These are phyloP conservation scores for Hydrangea macrophylla DNA, from an alignment of 148 eudicot genomes.

Conservation along the genomic window DNA sequence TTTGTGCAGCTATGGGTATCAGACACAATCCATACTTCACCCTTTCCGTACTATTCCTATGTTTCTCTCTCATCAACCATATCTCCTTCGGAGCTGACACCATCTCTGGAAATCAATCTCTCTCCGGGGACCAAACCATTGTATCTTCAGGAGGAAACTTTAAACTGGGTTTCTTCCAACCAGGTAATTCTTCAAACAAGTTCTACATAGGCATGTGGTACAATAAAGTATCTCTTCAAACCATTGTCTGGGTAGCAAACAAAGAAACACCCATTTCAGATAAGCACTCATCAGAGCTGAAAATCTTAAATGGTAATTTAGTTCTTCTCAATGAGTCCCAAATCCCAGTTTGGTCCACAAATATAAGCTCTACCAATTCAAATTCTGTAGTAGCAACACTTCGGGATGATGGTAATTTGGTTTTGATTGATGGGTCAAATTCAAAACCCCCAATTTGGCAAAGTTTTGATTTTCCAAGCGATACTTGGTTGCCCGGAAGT, in stretches of 20 bases:
- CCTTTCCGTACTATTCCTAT: slow-evolving; percentile 6
- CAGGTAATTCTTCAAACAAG: slow-evolving; percentile 45
- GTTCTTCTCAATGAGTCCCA: slow-evolving; percentile 35
- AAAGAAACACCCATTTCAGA: slow-evolving; percentile 39
- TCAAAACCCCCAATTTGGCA: slow-evolving; percentile 35
- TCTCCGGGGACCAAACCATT: slow-evolving; percentile 44
- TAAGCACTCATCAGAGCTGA: slow-evolving; percentile 29
- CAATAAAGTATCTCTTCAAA: slow-evolving; percentile 23
- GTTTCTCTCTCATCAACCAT: slow-evolving; percentile 7
- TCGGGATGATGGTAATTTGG: slow-evolving; percentile 44
- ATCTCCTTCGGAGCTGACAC: slow-evolving; percentile 31
- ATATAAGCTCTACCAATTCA: slow-evolving; percentile 12
- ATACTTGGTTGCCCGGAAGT: slow-evolving; percentile 56
- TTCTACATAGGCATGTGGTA: slow-evolving; percentile 57
- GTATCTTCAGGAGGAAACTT: slow-evolving; percentile 34
- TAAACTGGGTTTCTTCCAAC: slow-evolving; percentile 40
- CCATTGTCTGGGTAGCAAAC: slow-evolving; percentile 60
- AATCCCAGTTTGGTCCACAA: slow-evolving; percentile 43
- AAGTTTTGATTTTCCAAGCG: slow-evolving; percentile 38
- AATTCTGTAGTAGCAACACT: slow-evolving; percentile 35
- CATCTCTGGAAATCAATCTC: slow-evolving; percentile 30
- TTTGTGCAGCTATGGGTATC: slow-evolving; percentile 12
- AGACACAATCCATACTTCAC: neutral
- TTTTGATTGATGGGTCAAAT: slow-evolving; percentile 29
- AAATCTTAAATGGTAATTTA: slow-evolving; percentile 42